Evolutionary conservation across 768 basidiomycete genomes (phyloP), one percentile per base, ranked within the genome.

Genomic region (Ephemerocybe angulata): DNA sequence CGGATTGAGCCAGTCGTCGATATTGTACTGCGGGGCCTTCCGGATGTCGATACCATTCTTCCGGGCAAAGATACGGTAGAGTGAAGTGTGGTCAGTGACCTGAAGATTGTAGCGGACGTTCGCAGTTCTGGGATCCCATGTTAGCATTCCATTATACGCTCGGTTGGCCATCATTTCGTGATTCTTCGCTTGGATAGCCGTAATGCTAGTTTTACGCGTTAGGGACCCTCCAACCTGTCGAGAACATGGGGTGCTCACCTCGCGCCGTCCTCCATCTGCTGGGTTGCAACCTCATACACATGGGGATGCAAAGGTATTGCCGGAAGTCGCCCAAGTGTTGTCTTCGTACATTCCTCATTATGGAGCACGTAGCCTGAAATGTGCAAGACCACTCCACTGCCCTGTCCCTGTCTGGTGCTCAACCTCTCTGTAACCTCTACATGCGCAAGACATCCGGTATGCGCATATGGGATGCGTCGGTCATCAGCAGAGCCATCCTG

Each of bases 401-500:
- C n/a, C n/a, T n/a, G n/a, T n/a, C n/a, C 17, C 33, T 35, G 8
- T 24, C 49, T 49, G 19, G 53, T 55, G 7, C 38, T 42, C 24
- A 35, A 52, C 3, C 21, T n/a, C 24, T 60, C 61, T 1, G 66
- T 70, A 35, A 75, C 54, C 7, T 74, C 73, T 0, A 58, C 65
- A 58, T 74, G 72, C 1, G 68, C 73, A 7, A 71, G 61, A 52
- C 73, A 75, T 12, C 67, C 68, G 6, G 67, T 67, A 56, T 65
- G 71, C 17, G 56, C 57, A 47, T 40, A 56, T n/a, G 55, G 55
- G 3, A 50, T 49, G 31, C 55, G 38, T 15, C 50, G 47, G 6
- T 48, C 30, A 25, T 35, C 33, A 35, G 33, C 17, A 8, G 8
- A 17, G 8, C 33, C 33, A 17, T 35, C 33, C 17, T 35, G 33